These are phyloP conservation scores for Dunaliella primolecta DNA, from an alignment of 139 green algal genomes.

Conservation along the genomic window DNA sequence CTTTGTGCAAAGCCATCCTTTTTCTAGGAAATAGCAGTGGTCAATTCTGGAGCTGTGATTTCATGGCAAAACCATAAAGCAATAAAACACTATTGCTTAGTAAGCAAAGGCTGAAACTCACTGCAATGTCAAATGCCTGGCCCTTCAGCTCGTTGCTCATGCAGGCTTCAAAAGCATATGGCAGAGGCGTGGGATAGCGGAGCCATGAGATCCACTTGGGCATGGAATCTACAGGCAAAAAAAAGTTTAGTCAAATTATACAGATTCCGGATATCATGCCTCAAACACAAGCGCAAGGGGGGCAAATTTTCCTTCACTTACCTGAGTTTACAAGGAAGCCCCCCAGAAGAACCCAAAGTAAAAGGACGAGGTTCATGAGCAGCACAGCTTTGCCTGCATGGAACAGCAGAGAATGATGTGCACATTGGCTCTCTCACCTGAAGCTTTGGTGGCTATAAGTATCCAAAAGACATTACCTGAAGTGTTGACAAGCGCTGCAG, in stretches of 20 bases:
- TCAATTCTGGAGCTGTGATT: no score
- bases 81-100: not conserved
- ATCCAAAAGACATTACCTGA: conserved; percentile 11
- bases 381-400: conserved; percentile 55
- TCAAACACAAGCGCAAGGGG: not conserved
- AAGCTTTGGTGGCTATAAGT: not conserved
- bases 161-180: conserved; percentile 52
- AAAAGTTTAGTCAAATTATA: not conserved
- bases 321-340: conserved; percentile 62
- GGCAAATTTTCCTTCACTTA: not conserved
- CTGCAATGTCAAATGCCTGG: conserved; percentile 8
- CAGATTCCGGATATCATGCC: not conserved
- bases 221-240: conserved; percentile 28
- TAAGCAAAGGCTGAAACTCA: not conserved
- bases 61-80: no score
- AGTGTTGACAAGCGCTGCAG: conserved; percentile 34
- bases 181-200: conserved; percentile 49
- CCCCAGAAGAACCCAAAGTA: conserved; percentile 69
- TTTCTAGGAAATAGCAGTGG: not conserved
- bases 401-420: not conserved
- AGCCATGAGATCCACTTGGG: conserved; percentile 49
- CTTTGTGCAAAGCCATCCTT: not conserved
- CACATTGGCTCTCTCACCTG: not conserved
- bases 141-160: conserved; percentile 56
- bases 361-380: conserved; percentile 79